Evolutionary conservation across 192 early-diverging fungal genomes (phyloP).

Genomic region (Coemansia sp.): DNA sequence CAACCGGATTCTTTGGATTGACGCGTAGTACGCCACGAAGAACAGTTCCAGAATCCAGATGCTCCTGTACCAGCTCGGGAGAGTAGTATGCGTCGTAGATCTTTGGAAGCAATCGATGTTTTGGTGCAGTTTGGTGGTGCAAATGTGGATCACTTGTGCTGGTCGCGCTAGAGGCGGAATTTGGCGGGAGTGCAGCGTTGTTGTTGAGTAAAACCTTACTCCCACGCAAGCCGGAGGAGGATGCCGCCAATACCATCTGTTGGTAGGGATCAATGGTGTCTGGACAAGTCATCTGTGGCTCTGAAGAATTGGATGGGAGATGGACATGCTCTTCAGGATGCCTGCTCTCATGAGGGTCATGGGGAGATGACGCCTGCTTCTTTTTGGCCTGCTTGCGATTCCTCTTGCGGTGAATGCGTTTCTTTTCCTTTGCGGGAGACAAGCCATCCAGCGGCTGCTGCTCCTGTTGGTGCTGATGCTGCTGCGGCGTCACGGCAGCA

Average conservation of each 20-base stretch:
- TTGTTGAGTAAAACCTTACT: too few relatives aligned
- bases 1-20: slow-evolving; percentile 80
- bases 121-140: neutral
- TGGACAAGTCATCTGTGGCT: too few relatives aligned
- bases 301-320: too few relatives aligned
- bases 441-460: neutral
- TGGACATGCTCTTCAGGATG: too few relatives aligned
- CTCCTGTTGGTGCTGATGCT: neutral
- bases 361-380: neutral
- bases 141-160: neutral
- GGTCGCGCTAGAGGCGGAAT: neutral
- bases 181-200: too few relatives aligned
- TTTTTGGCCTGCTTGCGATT: neutral
- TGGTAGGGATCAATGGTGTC: too few relatives aligned
- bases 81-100: slow-evolving; percentile 32
- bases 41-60: slow-evolving; percentile 48
- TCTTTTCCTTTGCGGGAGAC: neutral
- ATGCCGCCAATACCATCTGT: too few relatives aligned
- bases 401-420: neutral
- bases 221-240: too few relatives aligned
- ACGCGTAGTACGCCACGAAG: slow-evolving; percentile 79
- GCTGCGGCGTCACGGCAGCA: neutral
- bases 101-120: slow-evolving; percentile 1
- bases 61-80: slow-evolving; percentile 7
- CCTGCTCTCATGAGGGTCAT: neutral